These are phyloP conservation scores for Aegilops bicornis DNA, from an alignment of 176 grass and related monocot genomes.

Conservation along the genomic window DNA sequence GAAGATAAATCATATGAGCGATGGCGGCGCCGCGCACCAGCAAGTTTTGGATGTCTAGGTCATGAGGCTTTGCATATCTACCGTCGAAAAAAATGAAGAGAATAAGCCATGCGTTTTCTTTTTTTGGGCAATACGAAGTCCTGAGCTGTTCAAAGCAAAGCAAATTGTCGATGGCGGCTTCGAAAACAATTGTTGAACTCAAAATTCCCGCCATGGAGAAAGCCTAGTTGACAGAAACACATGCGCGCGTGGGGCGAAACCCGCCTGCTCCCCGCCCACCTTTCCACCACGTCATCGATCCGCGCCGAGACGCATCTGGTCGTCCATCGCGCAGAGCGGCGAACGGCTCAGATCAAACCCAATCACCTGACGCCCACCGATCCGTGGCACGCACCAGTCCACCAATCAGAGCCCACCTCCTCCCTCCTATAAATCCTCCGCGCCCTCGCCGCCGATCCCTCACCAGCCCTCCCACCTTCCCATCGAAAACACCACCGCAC, in stretches of 20 bases:
- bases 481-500: background rate
- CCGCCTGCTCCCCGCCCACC: no score
- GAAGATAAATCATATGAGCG: no score
- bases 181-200: background rate
- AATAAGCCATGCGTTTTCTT: no score
- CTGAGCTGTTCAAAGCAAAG: background rate
- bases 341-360: background rate
- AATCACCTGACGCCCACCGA: background rate
- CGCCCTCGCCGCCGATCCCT: background rate
- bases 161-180: background rate
- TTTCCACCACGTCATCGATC: background rate
- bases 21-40: no score
- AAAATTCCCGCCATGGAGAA: background rate
- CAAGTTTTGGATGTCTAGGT: no score
- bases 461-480: background rate
- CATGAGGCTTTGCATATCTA: no score
- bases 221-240: background rate
- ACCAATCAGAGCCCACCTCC: no score
- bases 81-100: no score
- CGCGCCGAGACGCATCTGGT: background rate
- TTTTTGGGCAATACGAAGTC: no score
- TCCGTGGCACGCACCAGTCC: background rate
- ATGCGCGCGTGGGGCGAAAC: background rate
- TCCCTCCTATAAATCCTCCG: background rate
- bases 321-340: background rate